Conservation (phyloP, 306 rosid genomes). For the Trifolium fragiferum region DNA sequence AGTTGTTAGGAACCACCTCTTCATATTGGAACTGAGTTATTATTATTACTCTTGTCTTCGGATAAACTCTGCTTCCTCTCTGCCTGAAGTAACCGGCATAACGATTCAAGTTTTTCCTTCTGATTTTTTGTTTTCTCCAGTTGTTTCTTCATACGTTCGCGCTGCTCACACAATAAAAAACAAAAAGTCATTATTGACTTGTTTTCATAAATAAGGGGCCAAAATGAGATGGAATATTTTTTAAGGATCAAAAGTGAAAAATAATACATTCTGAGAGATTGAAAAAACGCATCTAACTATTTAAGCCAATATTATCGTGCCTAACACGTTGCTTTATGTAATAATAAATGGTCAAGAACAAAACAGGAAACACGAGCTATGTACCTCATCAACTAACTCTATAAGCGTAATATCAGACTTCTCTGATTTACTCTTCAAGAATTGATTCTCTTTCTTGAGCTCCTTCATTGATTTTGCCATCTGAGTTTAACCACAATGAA, state of each 20-base stretch:
- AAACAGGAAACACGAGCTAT: neutral
- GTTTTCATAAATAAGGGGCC: neutral
- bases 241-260: neutral
- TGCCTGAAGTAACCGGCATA: conserved; percentile 92
- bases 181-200: neutral
- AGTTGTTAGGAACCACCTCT: conserved; percentile 26
- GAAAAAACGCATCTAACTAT: neutral
- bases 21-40: conserved; percentile 52
- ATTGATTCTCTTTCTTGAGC: conserved; percentile 88
- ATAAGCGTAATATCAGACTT: conserved; percentile 84
- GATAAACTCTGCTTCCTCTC: conserved; percentile 75
- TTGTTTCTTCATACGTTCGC: conserved; percentile 80
- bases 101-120: conserved; percentile 84
- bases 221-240: neutral
- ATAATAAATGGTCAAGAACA: conserved; percentile 21
- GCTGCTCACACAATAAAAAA: conserved; percentile 57
- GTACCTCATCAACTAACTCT: conserved; percentile 90
- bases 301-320: neutral
- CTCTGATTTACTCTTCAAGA: conserved; percentile 90
- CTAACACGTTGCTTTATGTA: conserved; percentile 7
- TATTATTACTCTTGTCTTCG: conserved; percentile 62
- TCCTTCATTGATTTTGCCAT: conserved; percentile 95
- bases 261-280: neutral
- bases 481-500: conserved; percentile 54
- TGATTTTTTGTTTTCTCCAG: conserved; percentile 84